A percentile compares a stretch with the other conserved stretches of the same genome.
Conservation (phyloP, 2,329 filamentous ascomycete species). For the Calonectria montana region DNA sequence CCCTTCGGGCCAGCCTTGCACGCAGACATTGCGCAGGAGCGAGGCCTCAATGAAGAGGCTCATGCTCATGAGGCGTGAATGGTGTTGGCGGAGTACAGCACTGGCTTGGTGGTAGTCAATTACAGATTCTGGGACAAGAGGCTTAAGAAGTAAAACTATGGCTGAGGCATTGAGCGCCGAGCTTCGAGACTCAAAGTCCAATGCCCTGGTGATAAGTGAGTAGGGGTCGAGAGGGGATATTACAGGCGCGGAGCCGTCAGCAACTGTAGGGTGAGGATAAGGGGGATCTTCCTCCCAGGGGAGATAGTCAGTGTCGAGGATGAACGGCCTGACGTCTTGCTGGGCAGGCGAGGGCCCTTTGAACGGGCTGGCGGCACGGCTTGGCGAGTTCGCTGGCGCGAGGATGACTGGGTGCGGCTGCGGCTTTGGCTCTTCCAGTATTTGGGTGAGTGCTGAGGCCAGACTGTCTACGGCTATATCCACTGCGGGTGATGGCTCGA, state of each 20-base stretch:
- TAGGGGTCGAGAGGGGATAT: constrained; percentile 65
- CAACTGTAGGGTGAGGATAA: constrained; percentile 59
- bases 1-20: constrained; percentile 65
- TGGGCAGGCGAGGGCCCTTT: constrained; percentile 45
- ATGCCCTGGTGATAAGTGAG: constrained; percentile 62
- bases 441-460: constrained; percentile 6
- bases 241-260: constrained; percentile 25
- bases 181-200: constrained; percentile 66
- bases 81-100: constrained; percentile 69
- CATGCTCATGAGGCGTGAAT: constrained; percentile 69
- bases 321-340: constrained; percentile 53
- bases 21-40: constrained; percentile 70
- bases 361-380: constrained; percentile 38
- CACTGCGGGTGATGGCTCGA: constrained; percentile 21
- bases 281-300: constrained; percentile 68
- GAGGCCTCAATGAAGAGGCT: constrained; percentile 70
- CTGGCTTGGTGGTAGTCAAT: constrained; percentile 67
- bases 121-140: constrained; percentile 64
- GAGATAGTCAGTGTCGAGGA: constrained; percentile 69
- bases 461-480: constrained; percentile 22
- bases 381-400: constrained; percentile 29
- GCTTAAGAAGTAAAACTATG: constrained; percentile 69
- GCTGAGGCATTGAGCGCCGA: constrained; percentile 70
- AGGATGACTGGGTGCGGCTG: constrained; percentile 24
- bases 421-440: constrained; percentile 1